Evolutionary conservation across 495 filamentous ascomycete genomes (phyloP), one percentile per base, ranked within the genome.

Genomic region (Halenospora varia): DNA sequence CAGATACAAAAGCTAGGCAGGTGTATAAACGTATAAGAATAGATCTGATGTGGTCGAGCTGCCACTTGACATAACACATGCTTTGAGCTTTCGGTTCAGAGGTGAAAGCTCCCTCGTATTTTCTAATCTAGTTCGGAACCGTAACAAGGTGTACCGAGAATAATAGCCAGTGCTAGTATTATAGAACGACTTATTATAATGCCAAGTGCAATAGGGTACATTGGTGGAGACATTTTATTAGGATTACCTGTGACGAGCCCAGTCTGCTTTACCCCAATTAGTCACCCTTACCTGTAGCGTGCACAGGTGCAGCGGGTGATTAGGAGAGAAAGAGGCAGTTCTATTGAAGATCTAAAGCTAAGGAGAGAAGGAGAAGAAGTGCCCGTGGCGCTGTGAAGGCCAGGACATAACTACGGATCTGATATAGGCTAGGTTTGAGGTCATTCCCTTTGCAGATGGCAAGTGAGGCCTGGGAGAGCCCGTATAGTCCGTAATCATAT

Each of bases 201-300:
- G n/a, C n/a, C n/a, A n/a, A n/a, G n/a, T n/a, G n/a, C n/a, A n/a
- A n/a, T n/a, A n/a, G n/a, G n/a, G n/a, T n/a, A n/a, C n/a, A n/a
- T n/a, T n/a, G n/a, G n/a, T n/a, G n/a, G n/a, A n/a, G n/a, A n/a
- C n/a, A n/a, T n/a, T n/a, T n/a, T n/a, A n/a, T n/a, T n/a, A n/a
- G n/a, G n/a, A n/a, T n/a, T n/a, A n/a, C n/a, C n/a, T 51, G 24
- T 51, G 48, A 29, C 48, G 48, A 51, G 19, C 48, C 18, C 48
- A 51, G 18, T 51, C 48, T 25, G 23, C 25, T 51, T 13, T 13
- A 20, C 48, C 25, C 48, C 48, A 25, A 35, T 17, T 25, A 29
- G 48, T 51, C 19, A 26, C 10, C 48, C 48, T 51, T 51, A 51
- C 48, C 23, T 29, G 48, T 51, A 51, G 48, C 48, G 48, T 13